Evolutionary conservation across 2,329 filamentous ascomycete species (phyloP).

Genomic region (Fusarium poae): DNA sequence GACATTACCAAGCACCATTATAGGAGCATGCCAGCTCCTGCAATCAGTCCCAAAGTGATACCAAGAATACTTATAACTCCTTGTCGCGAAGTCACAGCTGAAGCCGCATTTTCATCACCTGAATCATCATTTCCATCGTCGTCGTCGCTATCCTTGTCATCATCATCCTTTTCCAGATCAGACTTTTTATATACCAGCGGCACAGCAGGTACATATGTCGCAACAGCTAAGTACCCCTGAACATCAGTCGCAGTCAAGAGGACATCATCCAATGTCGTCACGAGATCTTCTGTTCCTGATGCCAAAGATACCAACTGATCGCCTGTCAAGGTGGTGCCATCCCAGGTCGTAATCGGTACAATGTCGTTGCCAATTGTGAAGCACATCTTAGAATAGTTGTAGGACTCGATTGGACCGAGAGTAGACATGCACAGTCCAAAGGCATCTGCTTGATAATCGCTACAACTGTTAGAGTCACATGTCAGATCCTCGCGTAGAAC

Average conservation of each 20-base stretch:
- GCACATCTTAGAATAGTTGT: background rate
- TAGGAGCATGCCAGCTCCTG: background rate
- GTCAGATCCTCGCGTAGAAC: rapidly evolving
- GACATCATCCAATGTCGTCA: background rate
- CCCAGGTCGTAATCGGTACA: background rate
- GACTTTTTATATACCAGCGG: background rate
- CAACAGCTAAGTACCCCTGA: background rate
- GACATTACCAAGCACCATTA: background rate
- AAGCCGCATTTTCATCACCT: background rate
- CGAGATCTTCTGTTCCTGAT: background rate
- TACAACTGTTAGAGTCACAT: background rate
- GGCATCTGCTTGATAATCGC: background rate
- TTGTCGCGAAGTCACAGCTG: too few relatives aligned
- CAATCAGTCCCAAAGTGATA: background rate
- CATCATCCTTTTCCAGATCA: background rate
- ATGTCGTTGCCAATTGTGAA: background rate
- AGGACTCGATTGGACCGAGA: background rate
- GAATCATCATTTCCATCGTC: background rate
- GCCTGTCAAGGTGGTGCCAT: background rate
- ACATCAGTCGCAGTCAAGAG: background rate
- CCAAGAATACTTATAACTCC: background rate
- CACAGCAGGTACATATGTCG: conserved; percentile 1
- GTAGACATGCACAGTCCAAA: conserved; percentile 6
- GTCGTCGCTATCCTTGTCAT: background rate
- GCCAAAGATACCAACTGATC: background rate